Base-by-base conservation (phyloP, 148 eudicot species). In the Vaccinium corymbosum region DNA sequence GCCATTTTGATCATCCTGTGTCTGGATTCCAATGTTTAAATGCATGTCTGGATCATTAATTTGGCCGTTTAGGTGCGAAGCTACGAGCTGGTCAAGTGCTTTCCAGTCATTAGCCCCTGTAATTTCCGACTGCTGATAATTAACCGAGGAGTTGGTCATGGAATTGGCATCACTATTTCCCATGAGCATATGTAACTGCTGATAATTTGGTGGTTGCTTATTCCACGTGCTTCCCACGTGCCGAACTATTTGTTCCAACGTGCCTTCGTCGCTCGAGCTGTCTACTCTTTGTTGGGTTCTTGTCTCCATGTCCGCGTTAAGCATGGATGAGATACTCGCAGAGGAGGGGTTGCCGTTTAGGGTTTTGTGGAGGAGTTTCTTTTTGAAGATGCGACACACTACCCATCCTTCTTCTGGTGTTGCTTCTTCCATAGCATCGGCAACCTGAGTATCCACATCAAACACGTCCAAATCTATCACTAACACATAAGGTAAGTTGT, bases 231-330 rank as follows among this genome's bases (percentile, higher is more conserved):
- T 80, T 11, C 80, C 86, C 83, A 85, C n/a, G 32, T 80, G 64
- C 42, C 73, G 59, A 57, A 85, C 49, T 38, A 85, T 80, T 46
- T 85, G 83, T 62, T 85, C 86, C 32, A 85, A 81, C 20, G 79
- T 50, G 2, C 86, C 83, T 72, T 85, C 80, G 14, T 74, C 53
- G 53, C 27, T 80, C 29, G 57, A 46, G 9, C 48, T 51, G 29
- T 35, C 6, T 6, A 32, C 49, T 29, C 32, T 42, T 48, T 3
- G 20, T 64, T 79, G 83, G 46, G 25, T 71, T 71, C 78, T 57
- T 3, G 15, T 59, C 7, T 66, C 72, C 35, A 52, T 27, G 11
- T 80, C 86, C 6, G 11, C 22, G 17, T 17, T 42, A 3, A 38
- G 7, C 22, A 74, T 8, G 12, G 74, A 3, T 16, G 81, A 79